Evolutionary conservation across 2,329 filamentous ascomycete species (phyloP).

Genomic region (Xylaria polymorpha): DNA sequence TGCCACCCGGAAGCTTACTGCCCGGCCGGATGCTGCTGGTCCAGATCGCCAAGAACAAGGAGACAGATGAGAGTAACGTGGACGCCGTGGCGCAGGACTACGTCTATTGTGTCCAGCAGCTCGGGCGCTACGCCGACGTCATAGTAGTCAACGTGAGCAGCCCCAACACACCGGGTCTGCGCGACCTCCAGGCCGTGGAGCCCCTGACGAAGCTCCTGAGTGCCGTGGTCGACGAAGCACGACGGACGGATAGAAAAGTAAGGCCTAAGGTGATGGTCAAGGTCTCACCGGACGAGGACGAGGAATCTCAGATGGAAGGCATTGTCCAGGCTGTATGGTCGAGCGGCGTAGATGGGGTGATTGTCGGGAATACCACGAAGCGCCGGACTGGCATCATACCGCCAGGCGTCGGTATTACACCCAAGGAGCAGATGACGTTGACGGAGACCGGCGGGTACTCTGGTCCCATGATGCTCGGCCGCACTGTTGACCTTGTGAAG

Average conservation of each 20-base stretch:
- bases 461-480: conserved; percentile 86
- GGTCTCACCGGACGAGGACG: conserved; percentile 94
- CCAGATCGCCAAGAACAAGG: conserved; percentile 97
- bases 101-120: conserved; percentile 84
- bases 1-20: conserved; percentile 84
- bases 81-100: conserved; percentile 84
- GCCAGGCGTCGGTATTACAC: conserved; percentile 70
- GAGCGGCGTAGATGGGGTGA: conserved; percentile 92
- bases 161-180: conserved; percentile 92
- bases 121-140: conserved; percentile 91
- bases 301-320: conserved; percentile 83
- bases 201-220: conserved; percentile 83
- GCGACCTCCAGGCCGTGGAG: conserved; percentile 85
- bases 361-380: conserved; percentile 97
- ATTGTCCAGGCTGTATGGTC: conserved; percentile 87
- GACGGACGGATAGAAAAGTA: conserved; percentile 73
- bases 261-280: conserved; percentile 95
- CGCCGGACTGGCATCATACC: conserved; percentile 78
- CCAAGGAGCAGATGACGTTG: conserved; percentile 74
- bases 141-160: conserved; percentile 98
- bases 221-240: conserved; percentile 84
- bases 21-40: conserved; percentile 84
- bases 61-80: conserved; percentile 85
- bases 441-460: conserved; percentile 89
- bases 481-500: conserved; percentile 81